phyloP scores from a whole-genome alignment of 306 rosid genomes.

The Nissolia schottii region DNA sequence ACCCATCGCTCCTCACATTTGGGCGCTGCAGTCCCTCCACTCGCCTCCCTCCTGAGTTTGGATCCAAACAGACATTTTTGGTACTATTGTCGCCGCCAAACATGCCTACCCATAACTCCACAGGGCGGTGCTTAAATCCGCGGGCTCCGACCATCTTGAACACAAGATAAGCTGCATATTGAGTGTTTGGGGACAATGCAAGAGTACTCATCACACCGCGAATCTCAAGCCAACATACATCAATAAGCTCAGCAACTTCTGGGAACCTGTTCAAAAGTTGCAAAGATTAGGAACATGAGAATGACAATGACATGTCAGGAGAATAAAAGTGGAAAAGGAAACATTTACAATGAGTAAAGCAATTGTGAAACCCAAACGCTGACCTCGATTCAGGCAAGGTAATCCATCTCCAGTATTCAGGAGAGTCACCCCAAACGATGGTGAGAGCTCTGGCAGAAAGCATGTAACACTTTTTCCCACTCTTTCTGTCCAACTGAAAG shows the following conservation, averaged over 20 bases:
- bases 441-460: conserved; percentile 34
- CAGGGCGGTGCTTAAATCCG: conserved; percentile 38
- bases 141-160: conserved; percentile 30
- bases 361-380: neutral
- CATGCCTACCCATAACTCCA: conserved; percentile 32
- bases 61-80: conserved; percentile 25
- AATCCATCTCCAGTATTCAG: conserved; percentile 38
- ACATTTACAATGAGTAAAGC: neutral
- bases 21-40: conserved; percentile 18
- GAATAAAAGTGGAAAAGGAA: too few relatives aligned
- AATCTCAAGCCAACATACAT: conserved; percentile 68
- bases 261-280: conserved; percentile 40
- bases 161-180: conserved; percentile 50
- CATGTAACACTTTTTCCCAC: conserved; percentile 47
- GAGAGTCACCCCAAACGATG: conserved; percentile 30
- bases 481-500: conserved; percentile 32
- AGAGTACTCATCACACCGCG: conserved; percentile 40
- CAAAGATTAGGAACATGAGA: neutral
- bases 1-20: conserved; percentile 41
- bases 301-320: neutral
- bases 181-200: conserved; percentile 46
- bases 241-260: conserved; percentile 48
- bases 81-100: neutral
- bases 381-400: conserved; percentile 41
- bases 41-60: neutral